Evolutionary conservation across 1,284 basidiomycete genomes (phyloP).

Genomic region (Cryptococcus neoformans): DNA sequence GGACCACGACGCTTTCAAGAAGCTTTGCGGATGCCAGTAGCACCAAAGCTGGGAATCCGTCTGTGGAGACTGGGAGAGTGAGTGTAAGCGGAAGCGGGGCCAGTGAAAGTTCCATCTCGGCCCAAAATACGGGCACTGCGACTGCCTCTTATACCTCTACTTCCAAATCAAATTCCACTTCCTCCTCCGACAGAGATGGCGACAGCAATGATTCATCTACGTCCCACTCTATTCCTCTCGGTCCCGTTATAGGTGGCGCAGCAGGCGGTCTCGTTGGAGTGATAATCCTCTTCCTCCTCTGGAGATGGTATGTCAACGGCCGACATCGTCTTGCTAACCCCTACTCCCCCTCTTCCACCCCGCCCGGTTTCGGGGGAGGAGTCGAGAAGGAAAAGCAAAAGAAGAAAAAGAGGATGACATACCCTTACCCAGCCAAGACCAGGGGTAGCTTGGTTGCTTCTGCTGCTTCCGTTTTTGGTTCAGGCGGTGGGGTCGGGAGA

Average conservation of each 20-base stretch:
- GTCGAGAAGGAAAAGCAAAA: not conserved
- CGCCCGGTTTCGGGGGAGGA: conserved; percentile 8
- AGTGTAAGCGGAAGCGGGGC: no score
- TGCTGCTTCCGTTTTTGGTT: no score
- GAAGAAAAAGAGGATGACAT: conserved; percentile 6
- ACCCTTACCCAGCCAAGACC: conserved; percentile 5
- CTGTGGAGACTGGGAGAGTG: no score
- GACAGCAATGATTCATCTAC: not conserved
- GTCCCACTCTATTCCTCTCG: conserved; percentile 4
- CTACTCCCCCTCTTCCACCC: not conserved
- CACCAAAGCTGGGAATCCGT: not conserved
- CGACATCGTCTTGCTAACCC: not conserved
- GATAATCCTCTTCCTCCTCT: conserved; percentile 10
- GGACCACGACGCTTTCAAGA: conserved; percentile 26
- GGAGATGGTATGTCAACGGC: conserved; percentile 4
- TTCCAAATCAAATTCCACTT: not conserved
- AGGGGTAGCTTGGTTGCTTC: no score
- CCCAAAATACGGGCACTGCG: no score
- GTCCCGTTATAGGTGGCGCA: conserved; percentile 21
- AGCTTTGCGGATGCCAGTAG: conserved; percentile 9
- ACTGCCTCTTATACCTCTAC: not conserved
- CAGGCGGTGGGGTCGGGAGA: not conserved
- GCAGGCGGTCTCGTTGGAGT: conserved; percentile 17
- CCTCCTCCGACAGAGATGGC: not conserved
- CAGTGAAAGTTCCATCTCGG: no score